Evolutionary conservation across 805 yeast species (phyloP), one percentile per base, ranked within the genome.

Genomic region (Pichia phayaonensis): DNA sequence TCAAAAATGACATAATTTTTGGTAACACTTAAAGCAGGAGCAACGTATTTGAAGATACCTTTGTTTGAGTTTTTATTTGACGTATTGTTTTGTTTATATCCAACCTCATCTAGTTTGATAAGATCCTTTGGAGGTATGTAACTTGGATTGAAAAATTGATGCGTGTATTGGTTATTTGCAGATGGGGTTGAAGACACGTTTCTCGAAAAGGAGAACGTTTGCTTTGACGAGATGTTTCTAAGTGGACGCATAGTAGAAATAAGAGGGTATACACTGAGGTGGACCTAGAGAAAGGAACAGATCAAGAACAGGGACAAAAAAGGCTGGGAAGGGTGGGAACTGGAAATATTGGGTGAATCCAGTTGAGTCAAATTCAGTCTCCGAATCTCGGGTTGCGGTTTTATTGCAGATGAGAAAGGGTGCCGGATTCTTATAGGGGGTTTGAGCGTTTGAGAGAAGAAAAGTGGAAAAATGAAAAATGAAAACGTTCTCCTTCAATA

Each of bases 141-240:
- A 10, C 67, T 63, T 5, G 72, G 72, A 22, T 63, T 61, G 57
- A 68, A 68, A 54, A 68, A 67, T 16, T 69, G 66, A 39, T 63
- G 69, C 3, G 55, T 44, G 21, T 29, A 42, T 24, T 45, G 67
- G 1, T 55, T 34, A 26, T 21, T 40, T 13, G 50, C 45, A 26
- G 56, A 44, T 15, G 55, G 45, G 3, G 56, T 40, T 8, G 50
- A 43, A 13, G 55, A 56, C 7, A 48, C 52, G 31, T 53, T 54
- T 42, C 55, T 56, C 27, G 55, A 50, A 21, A 56, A 53, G 2
- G 60, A 51, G 8, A 49, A 56, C 8, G 56, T 41, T 11, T 56
- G 47, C n/a, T 43, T 42, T n/a, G 52, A 20, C 2, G 44, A 13
- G 38, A 64, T 56, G 44, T 52, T 56, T 26, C 60, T 60, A 39